Conservation (phyloP, 106 monocot genomes). For the Dendrobium chrysotoxum region DNA sequence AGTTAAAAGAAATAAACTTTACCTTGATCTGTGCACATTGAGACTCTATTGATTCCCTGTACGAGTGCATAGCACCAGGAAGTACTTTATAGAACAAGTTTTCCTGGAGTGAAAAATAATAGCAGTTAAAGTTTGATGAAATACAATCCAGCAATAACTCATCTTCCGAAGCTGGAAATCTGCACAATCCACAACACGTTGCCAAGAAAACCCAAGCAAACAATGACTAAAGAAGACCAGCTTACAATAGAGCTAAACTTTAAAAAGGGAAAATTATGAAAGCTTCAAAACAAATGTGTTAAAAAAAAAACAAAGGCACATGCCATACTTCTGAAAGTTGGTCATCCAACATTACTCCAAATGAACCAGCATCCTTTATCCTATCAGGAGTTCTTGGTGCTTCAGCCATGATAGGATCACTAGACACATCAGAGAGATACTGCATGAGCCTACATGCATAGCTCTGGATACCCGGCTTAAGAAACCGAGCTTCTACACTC, state of each 20-base stretch:
- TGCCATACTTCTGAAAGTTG: conserved; percentile 65
- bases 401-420: conserved; percentile 35
- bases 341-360: conserved; percentile 42
- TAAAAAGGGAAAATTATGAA: neutral
- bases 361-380: conserved; percentile 40
- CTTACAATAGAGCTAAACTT: neutral
- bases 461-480: conserved; percentile 30
- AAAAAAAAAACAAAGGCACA: neutral
- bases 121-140: neutral
- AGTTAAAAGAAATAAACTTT: neutral
- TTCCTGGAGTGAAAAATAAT: conserved; percentile 36
- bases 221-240: neutral
- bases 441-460: conserved; percentile 69
- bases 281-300: neutral
- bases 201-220: neutral
- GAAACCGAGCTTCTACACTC: neutral
- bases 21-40: conserved; percentile 41
- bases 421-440: conserved; percentile 19
- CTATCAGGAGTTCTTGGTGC: conserved; percentile 82
- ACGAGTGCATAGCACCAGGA: conserved; percentile 72
- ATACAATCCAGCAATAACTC: neutral
- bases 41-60: conserved; percentile 68
- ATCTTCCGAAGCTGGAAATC: neutral
- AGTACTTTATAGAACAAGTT: conserved; percentile 66
- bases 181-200: neutral